These are phyloP conservation scores for Akanthomyces dipterigenus DNA, from an alignment of 2,329 filamentous ascomycete species.

Conservation along the genomic window DNA sequence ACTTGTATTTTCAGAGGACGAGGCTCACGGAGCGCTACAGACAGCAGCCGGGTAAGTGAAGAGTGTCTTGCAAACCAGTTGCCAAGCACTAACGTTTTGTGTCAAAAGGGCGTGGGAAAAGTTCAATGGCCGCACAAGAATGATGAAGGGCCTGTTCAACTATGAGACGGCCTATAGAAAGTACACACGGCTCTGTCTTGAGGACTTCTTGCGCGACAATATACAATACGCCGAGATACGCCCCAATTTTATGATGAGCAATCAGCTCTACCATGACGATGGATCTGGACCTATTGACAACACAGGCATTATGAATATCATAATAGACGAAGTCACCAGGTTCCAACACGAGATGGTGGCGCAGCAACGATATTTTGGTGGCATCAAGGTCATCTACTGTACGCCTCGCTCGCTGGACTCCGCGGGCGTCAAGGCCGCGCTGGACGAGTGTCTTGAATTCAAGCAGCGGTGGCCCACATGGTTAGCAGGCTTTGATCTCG, in stretches of 20 bases:
- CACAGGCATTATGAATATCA: slow-evolving; percentile 52
- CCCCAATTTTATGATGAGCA: slow-evolving; percentile 60
- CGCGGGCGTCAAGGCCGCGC: slow-evolving; percentile 40
- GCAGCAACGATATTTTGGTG: slow-evolving; percentile 42
- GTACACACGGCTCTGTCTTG: slow-evolving; percentile 54
- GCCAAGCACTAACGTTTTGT: slow-evolving; percentile 10
- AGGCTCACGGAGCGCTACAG: slow-evolving; percentile 47
- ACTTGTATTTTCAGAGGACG: slow-evolving; percentile 53
- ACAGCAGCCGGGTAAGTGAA: slow-evolving; percentile 47
- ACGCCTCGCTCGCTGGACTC: slow-evolving; percentile 55
- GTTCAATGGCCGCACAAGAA: slow-evolving; percentile 63
- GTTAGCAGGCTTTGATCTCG: slow-evolving; percentile 67
- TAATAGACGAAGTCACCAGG: slow-evolving; percentile 45
- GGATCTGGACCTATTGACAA: slow-evolving; percentile 48
- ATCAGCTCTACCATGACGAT: slow-evolving; percentile 54
- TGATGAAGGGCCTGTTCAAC: slow-evolving; percentile 67
- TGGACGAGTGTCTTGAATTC: slow-evolving; percentile 55
- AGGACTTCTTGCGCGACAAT: slow-evolving; percentile 56
- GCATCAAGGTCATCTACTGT: slow-evolving; percentile 66
- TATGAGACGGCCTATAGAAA: slow-evolving; percentile 55
- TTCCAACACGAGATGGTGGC: slow-evolving; percentile 34
- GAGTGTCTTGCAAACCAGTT: neutral
- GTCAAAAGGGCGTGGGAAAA: slow-evolving; percentile 44
- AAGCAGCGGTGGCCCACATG: slow-evolving; percentile 50
- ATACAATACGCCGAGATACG: slow-evolving; percentile 68